Base-by-base conservation (phyloP, 2,329 filamentous ascomycete species). In the Albifimbria verrucaria region DNA sequence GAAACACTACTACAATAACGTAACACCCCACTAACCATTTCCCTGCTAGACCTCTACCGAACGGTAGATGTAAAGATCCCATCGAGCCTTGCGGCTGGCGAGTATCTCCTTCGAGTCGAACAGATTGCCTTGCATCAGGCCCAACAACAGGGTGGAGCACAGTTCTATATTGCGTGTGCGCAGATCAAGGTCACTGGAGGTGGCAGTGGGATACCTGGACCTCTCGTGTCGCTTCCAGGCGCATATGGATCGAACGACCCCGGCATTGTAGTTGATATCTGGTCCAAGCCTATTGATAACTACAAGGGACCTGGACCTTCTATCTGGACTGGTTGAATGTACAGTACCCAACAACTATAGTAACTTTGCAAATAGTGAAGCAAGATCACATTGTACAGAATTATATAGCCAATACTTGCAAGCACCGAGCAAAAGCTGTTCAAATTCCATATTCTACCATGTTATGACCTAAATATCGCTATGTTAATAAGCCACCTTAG, bases 31-130 rank as follows among this genome's bases (percentile, higher is more conserved):
- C 10, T 47, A 12, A 24, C 45, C n/a, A 24, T 10, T 28, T 26
- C 10, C 22, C 22, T 32, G 18, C 7, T n/a, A 48, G 46, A 48
- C 26, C 23, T 28, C 7, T 48, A 48, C 46, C 17, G 26, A 20
- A 24, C 26, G 10, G 46, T 48, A 12, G 46, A 48, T 10, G 46
- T 36, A 7, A 48, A 24, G 17, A 48, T 48, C 21, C 46, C 46
- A n/a, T 17, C 46, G n/a, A 32, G 23, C 17, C 24, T 48, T 18
- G 46, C 46, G 12, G 18, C 24, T 20, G 46, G 46, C 25, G 46
- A 48, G 18, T 48, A 48, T 36, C 46, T 48, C n/a, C 25, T 48
- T 11, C 24, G 46, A n/a, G 46, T 36, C 3, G 46, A 48, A 26
- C 46, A 48, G 17, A 48, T 48, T 36, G 46, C 46, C 4, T 20